Evolutionary conservation across 2,329 filamentous ascomycete genomes (phyloP), one percentile per base, ranked within the genome.

Genomic region (Coniella lustricola): DNA sequence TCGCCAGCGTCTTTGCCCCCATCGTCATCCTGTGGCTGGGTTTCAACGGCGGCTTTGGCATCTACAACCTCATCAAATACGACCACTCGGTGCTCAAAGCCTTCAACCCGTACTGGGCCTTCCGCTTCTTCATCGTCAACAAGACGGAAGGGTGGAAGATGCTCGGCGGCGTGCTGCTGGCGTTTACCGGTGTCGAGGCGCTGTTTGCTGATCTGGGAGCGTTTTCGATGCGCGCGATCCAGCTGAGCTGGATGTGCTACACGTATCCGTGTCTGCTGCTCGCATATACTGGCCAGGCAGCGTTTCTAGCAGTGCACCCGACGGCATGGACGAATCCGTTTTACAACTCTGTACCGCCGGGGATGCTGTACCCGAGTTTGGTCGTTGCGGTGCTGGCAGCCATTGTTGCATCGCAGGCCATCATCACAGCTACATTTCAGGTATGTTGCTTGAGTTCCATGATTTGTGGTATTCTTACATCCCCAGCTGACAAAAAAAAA

Each of bases 131-230:
- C 40, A 63, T 76, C 17, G 69, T 77, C 4, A 79, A 82, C 56
- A 72, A 73, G 45, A 71, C 75, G 2, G 70, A 75, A 9, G 81
- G 78, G 0, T 85, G 82, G 81, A 72, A 69, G 53, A 76, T 75
- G 52, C 69, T 86, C 2, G 82, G 81, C 8, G 85, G 85, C 3
- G 76, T 89, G n/a, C 63, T 90, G 2, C 73, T 89, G 8, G 76
- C 80, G 2, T 89, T 89, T 58, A 89, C 85, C 4, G 85, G 81
- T 13, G 82, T 86, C 16, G 85, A 89, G 61, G 84, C 84, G 1
- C 70, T 90, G 2, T 90, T 88, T 58, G 85, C 85, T 1, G 85
- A 89, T 56, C 69, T 89, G 10, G 85, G 85, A 31, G 85, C 85
- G 16, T 89, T 90, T 61, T 78, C 75, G 59, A 73, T 77, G 59